phyloP scores from a whole-genome alignment of 164 flowering plant genomes.

The Nymphaea colorata region DNA sequence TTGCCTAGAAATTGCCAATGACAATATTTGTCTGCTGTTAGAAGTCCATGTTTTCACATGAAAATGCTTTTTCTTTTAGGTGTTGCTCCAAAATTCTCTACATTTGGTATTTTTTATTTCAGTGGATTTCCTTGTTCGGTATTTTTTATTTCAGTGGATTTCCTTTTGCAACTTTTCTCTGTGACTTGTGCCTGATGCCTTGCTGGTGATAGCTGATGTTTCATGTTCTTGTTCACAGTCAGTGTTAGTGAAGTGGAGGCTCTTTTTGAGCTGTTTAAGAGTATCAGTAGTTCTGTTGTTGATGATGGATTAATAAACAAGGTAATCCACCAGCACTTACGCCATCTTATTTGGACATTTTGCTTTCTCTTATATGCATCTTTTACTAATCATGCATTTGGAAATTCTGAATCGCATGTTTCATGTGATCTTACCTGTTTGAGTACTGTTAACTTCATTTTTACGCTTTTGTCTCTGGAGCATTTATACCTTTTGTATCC shows the following conservation, averaged over 20 bases:
- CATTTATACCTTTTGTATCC: not conserved
- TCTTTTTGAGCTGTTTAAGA: constrained; percentile 56
- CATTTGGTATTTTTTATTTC: not conserved
- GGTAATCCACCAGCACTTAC: constrained; percentile 16
- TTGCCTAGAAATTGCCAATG: no score
- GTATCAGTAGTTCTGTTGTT: constrained; percentile 55
- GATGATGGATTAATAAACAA: constrained; percentile 66
- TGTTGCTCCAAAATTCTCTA: not conserved
- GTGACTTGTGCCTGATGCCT: not conserved
- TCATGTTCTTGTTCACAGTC: constrained; percentile 20
- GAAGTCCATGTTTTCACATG: no score
- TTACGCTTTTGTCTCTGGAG: not conserved
- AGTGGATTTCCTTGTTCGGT: not conserved
- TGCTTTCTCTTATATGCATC: not conserved
- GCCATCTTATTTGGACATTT: not conserved
- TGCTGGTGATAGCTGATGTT: not conserved
- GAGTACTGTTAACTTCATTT: not conserved
- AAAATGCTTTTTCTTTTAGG: no score
- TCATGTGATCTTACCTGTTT: not conserved
- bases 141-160: not conserved
- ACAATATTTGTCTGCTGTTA: no score
- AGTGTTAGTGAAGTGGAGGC: constrained; percentile 73
- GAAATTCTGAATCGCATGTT: not conserved
- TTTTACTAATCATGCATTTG: not conserved
- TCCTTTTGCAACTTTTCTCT: not conserved